Evolutionary conservation across 768 basidiomycete genomes (phyloP), one percentile per base, ranked within the genome.

Genomic region (Amanita thiersii): DNA sequence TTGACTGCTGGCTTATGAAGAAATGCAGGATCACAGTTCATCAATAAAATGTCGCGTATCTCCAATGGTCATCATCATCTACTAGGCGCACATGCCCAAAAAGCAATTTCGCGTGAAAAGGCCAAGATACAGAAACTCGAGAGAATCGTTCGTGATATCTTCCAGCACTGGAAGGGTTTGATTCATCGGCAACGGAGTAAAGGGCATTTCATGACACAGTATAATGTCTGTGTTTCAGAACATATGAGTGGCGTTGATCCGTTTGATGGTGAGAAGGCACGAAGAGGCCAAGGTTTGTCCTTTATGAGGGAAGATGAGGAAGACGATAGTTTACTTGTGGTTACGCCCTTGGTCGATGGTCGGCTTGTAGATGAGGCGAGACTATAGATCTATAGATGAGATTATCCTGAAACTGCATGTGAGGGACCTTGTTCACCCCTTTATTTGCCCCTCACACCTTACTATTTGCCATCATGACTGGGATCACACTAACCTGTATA

Each of bases 221-320:
- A 88, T 48, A 69, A 71, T 40, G 68, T 87, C 18, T 68, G 75
- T 8, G 63, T 66, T 25, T 66, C 71, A 29, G 85, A 90, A 56
- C 79, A 90, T 53, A 88, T 92, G 88, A 79, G 73, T 48, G 54
- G 52, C 5, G 78, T 92, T 0, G 89, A 94, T 56, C 71, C 71
- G 33, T 85, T 77, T 55, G 79, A 87, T 50, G 85, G 85, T 29
- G 51, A 61, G 40, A 61, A 59, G 37, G 60, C 63, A 24, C 60
- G 75, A 29, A 61, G 53, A 47, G 71, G 69, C 34, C 38, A 50
- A 30, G 49, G 50, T 39, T 36, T 9, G 29, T 47, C 52, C 45
- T 35, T 25, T 14, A 48, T 47, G 31, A 46, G 31, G 40, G n/a
- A 44, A 4, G 40, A 46, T 41, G 49, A 53, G 18, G 43, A 58